Evolutionary conservation across 257 asterid genomes (phyloP).

Genomic region (Salvia rosmarinus): DNA sequence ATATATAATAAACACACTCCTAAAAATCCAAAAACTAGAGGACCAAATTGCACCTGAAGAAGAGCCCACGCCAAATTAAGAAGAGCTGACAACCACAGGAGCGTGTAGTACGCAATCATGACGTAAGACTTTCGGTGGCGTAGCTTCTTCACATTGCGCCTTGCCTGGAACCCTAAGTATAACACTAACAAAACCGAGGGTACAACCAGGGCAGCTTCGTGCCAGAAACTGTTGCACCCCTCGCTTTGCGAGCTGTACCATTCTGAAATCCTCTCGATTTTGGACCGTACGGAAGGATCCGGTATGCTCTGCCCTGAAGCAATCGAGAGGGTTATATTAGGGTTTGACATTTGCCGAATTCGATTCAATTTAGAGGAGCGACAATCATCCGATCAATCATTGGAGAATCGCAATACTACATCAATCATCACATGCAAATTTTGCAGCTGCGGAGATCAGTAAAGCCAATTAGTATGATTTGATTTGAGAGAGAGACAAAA

Average conservation of each 20-base stretch:
- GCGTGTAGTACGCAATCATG: conserved; percentile 80
- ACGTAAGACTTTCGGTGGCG: conserved; percentile 72
- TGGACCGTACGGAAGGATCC: conserved; percentile 39
- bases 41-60: conserved; percentile 63
- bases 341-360: conserved; percentile 48
- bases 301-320: conserved; percentile 36
- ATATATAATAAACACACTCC: neutral
- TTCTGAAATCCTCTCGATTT: conserved; percentile 35
- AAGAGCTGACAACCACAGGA: conserved; percentile 78
- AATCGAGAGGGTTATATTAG: conserved; percentile 43
- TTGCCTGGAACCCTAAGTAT: conserved; percentile 80
- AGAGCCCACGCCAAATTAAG: conserved; percentile 78
- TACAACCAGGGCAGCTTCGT: conserved; percentile 67
- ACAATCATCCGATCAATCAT: conserved; percentile 16
- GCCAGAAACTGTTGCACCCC: conserved; percentile 76
- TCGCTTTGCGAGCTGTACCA: conserved; percentile 44
- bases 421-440: conserved; percentile 20
- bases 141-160: conserved; percentile 74
- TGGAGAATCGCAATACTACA: conserved; percentile 7
- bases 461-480: neutral
- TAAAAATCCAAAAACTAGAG: conserved; percentile 7
- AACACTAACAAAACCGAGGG: conserved; percentile 72
- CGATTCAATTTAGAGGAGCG: conserved; percentile 13
- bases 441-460: conserved; percentile 28
- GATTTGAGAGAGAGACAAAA: conserved; percentile 16